Percentiles rank a stretch among this genome's conserved stretches.
These are phyloP conservation scores for Trifolium repens DNA, from an alignment of 306 rosid species.

Conservation along the genomic window DNA sequence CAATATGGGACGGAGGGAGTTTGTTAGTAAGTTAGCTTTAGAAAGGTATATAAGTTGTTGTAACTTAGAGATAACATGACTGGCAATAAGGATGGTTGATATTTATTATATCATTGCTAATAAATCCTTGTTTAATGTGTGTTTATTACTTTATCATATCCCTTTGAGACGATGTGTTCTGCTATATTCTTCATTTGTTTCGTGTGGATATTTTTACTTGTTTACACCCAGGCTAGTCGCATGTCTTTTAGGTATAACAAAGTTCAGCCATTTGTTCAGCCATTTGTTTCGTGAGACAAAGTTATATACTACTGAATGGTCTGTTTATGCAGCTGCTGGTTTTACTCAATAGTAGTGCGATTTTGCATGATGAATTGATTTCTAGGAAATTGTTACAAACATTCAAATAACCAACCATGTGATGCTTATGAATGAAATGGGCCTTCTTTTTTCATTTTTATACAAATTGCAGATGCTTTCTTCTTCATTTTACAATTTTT, in stretches of 20 bases:
- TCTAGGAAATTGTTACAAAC: neutral
- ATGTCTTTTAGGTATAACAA: slow-evolving; percentile 11
- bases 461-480: neutral
- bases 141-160: neutral
- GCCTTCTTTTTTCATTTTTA: neutral
- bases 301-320: neutral
- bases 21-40: slow-evolving; percentile 11
- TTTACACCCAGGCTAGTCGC: slow-evolving; percentile 8
- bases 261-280: too few species aligned
- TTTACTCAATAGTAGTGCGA: neutral
- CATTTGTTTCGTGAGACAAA: too few species aligned
- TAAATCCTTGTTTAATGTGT: neutral
- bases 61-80: slow-evolving; percentile 10
- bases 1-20: too few species aligned
- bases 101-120: neutral
- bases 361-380: slow-evolving; percentile 8
- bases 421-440: neutral
- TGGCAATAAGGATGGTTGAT: slow-evolving; percentile 3
- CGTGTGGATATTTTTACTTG: slow-evolving; percentile 10
- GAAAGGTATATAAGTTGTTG: neutral
- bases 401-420: neutral
- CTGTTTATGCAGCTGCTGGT: slow-evolving; percentile 5
- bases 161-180: neutral
- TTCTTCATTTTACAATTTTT: neutral
- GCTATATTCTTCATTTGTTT: slow-evolving; percentile 24